Percentiles rank a stretch among this genome's conserved stretches.
Evolutionary conservation across 257 asterid genomes (phyloP).

Genomic region (Haberlea rhodopensis): DNA sequence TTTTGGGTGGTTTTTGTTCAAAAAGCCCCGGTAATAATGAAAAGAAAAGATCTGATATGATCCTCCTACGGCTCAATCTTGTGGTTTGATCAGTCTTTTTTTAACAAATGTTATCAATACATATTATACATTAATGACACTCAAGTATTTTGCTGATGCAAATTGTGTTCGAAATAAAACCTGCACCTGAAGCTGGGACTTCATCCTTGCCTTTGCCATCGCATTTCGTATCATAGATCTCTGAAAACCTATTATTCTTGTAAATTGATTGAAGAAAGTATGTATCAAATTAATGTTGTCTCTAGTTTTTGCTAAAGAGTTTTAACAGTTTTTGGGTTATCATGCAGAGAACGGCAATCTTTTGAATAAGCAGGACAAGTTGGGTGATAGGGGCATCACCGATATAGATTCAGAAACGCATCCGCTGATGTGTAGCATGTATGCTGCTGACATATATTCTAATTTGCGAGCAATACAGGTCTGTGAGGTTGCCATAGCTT

Average conservation of each 20-base stretch:
- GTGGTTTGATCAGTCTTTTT: no score
- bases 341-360: slow-evolving; percentile 45
- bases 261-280: slow-evolving; percentile 11
- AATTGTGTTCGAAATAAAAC: slow-evolving; percentile 4
- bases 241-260: slow-evolving; percentile 4
- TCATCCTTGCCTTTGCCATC: slow-evolving; percentile 1
- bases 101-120: no score
- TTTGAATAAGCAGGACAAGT: slow-evolving; percentile 36
- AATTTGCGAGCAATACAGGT: slow-evolving; percentile 75
- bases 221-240: background rate
- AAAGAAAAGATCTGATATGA: background rate
- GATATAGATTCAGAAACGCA: slow-evolving; percentile 77
- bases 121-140: no score
- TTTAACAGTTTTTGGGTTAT: slow-evolving; percentile 31
- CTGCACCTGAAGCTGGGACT: slow-evolving; percentile 14
- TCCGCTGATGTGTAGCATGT: slow-evolving; percentile 84
- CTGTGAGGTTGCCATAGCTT: slow-evolving; percentile 30
- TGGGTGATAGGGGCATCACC: slow-evolving; percentile 44
- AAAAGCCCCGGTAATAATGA: background rate
- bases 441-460: slow-evolving; percentile 81
- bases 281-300: background rate
- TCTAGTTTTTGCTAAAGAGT: background rate
- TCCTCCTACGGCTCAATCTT: background rate
- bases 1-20: background rate
- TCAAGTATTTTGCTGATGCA: no score